A percentile compares a stretch with the other conserved stretches of the same genome.
phyloP scores from a whole-genome alignment of 139 green algal species.

The Chlorella sp. region DNA sequence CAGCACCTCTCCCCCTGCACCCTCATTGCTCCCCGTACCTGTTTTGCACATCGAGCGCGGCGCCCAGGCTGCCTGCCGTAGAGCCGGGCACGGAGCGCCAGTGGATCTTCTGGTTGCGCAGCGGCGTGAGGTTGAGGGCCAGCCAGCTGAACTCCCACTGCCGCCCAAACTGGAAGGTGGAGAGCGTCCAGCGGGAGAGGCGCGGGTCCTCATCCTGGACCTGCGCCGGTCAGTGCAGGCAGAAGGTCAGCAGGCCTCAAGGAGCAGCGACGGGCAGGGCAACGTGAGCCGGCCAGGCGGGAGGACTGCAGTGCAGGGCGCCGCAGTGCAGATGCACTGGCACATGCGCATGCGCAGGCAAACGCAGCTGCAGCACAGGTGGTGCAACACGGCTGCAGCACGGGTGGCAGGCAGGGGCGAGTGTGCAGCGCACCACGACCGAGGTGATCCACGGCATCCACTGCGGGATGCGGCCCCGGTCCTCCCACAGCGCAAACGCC shows the following conservation, averaged over 20 bases:
- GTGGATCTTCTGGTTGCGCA: constrained; percentile 86
- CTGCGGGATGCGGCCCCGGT: constrained; percentile 78
- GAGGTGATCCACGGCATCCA: constrained; percentile 95
- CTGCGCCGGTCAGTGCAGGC: no score
- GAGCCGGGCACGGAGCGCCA: constrained; percentile 85
- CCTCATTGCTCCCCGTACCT: no score
- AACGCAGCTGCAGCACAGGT: no score
- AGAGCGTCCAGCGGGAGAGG: constrained; percentile 82
- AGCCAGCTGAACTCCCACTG: constrained; percentile 90
- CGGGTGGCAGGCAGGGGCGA: no score
- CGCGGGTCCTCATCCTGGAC: constrained; percentile 66
- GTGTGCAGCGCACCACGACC: constrained; percentile 76
- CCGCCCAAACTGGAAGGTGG: constrained; percentile 82
- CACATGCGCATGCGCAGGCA: no score
- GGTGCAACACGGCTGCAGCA: no score
- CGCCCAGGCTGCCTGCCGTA: constrained; percentile 46
- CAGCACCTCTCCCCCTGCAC: no score
- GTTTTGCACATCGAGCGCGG: constrained; percentile 71
- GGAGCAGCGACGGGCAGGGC: no score
- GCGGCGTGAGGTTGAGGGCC: constrained; percentile 82
- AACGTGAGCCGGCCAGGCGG: no score
- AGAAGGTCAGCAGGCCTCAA: no score
- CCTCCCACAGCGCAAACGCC: constrained; percentile 82
- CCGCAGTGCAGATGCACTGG: no score
- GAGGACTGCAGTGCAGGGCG: no score